Conservation (phyloP, 23 red algal genomes). For the Agarophyton chilense region DNA sequence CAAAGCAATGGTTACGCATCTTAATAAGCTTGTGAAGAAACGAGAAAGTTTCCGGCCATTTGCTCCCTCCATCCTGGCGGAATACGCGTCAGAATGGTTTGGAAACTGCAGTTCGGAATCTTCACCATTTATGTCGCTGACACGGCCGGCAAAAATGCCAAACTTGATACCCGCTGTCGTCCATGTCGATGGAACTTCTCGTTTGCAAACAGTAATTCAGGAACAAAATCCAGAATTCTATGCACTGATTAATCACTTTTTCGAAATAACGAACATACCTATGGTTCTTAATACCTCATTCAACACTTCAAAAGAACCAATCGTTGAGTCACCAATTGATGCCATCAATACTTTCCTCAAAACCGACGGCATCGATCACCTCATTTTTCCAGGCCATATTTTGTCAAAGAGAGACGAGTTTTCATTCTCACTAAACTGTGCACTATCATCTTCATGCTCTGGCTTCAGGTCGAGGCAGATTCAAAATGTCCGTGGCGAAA, state of each 20-base stretch:
- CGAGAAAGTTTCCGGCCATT: conserved; percentile 89
- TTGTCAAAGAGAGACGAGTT: conserved; percentile 15
- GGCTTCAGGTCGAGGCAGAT: conserved; percentile 40
- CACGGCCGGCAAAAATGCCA: background rate
- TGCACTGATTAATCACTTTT: conserved; percentile 46
- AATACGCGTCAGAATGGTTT: conserved; percentile 51
- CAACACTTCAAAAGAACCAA: conserved; percentile 84
- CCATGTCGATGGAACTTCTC: conserved; percentile 77
- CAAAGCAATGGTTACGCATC: background rate
- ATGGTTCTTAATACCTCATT: conserved; percentile 88
- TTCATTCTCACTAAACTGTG: background rate
- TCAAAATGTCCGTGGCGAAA: conserved; percentile 36
- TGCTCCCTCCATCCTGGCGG: conserved; percentile 74
- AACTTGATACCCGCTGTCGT: conserved; percentile 36
- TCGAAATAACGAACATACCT: conserved; percentile 54
- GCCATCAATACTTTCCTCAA: conserved; percentile 67
- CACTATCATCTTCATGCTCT: conserved; percentile 29
- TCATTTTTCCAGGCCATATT: conserved; percentile 62
- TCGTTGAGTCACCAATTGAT: conserved; percentile 81
- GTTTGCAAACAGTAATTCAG: conserved; percentile 52
- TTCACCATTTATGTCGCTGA: conserved; percentile 76
- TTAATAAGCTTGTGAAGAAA: conserved; percentile 80
- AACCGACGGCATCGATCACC: conserved; percentile 67
- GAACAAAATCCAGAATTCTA: conserved; percentile 55
- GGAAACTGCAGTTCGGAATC: background rate